These are phyloP conservation scores for Macrophomina tecta DNA, from an alignment of 2,329 filamentous ascomycete species.

Conservation along the genomic window DNA sequence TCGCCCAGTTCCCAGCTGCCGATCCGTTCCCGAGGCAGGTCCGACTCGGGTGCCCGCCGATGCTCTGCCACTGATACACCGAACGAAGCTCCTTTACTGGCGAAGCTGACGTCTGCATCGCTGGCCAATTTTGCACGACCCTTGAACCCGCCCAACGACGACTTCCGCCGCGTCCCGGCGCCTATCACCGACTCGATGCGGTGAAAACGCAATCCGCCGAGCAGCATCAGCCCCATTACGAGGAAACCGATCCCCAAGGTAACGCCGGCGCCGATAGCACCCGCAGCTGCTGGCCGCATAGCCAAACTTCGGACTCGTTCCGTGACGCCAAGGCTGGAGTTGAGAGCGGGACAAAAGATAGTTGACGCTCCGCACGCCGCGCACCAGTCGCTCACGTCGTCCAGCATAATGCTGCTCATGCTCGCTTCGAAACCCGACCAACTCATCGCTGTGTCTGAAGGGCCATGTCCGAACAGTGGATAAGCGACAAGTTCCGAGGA, in stretches of 20 bases:
- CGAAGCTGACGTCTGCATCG: slow-evolving; percentile 58
- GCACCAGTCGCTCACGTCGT: slow-evolving; percentile 60
- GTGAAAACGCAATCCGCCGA: slow-evolving; percentile 52
- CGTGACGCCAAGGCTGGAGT: not conserved
- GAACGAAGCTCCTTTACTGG: slow-evolving; percentile 16
- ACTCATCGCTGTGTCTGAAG: slow-evolving; percentile 50
- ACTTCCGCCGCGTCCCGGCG: slow-evolving; percentile 38
- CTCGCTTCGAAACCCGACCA: slow-evolving; percentile 57
- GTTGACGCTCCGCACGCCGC: slow-evolving; percentile 51
- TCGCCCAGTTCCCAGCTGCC: slow-evolving; percentile 63
- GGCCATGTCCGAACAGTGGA: slow-evolving; percentile 58
- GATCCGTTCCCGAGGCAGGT: slow-evolving; percentile 57
- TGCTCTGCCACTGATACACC: slow-evolving; percentile 27
- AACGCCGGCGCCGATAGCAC: slow-evolving; percentile 63
- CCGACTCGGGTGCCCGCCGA: slow-evolving; percentile 41
- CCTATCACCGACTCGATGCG: slow-evolving; percentile 35
- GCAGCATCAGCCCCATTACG: slow-evolving; percentile 51
- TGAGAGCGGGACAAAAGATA: slow-evolving; percentile 57
- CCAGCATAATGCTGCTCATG: slow-evolving; percentile 52
- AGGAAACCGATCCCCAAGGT: slow-evolving; percentile 55
- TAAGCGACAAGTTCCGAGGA: slow-evolving; percentile 48
- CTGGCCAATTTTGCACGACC: slow-evolving; percentile 60
- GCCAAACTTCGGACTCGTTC: not conserved
- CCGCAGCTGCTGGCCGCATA: slow-evolving; percentile 53
- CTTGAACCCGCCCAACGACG: slow-evolving; percentile 61